Evolutionary conservation across 2,329 filamentous ascomycete genomes (phyloP).

Genomic region (Cercospora canescens): DNA sequence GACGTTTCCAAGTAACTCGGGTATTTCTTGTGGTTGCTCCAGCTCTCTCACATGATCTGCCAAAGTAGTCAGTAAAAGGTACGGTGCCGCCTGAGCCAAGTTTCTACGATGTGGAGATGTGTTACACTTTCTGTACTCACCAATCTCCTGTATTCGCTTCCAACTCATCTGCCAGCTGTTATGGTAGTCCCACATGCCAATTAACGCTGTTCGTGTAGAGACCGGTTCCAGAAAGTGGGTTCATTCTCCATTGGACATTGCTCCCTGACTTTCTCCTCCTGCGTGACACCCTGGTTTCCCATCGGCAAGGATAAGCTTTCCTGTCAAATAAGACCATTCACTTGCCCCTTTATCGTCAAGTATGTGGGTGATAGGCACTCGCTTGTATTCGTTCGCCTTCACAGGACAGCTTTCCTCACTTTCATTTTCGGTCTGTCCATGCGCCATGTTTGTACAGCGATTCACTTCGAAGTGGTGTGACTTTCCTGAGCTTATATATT

Average conservation of each 20-base stretch:
- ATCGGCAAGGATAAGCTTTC: background rate
- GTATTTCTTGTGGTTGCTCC: background rate
- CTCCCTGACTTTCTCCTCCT: background rate
- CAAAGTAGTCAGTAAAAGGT: no score
- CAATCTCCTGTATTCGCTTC: background rate
- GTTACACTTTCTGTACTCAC: no score
- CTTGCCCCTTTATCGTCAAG: background rate
- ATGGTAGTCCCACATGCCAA: background rate
- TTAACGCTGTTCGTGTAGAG: background rate
- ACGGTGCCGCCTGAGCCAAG: no score
- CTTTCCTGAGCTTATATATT: background rate
- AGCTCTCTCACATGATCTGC: background rate
- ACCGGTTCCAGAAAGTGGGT: background rate
- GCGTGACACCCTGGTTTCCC: background rate
- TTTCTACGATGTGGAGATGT: no score
- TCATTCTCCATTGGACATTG: background rate
- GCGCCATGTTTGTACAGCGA: background rate
- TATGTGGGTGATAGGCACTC: background rate
- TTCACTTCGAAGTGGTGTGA: background rate
- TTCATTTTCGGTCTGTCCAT: background rate
- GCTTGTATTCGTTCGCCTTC: background rate
- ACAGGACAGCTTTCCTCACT: background rate
- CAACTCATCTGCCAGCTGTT: background rate
- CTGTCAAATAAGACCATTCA: background rate
- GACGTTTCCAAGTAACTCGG: background rate